Evolutionary conservation across 2,329 filamentous ascomycete species (phyloP), one percentile per base, ranked within the genome.

Genomic region (Fusarium sp.): DNA sequence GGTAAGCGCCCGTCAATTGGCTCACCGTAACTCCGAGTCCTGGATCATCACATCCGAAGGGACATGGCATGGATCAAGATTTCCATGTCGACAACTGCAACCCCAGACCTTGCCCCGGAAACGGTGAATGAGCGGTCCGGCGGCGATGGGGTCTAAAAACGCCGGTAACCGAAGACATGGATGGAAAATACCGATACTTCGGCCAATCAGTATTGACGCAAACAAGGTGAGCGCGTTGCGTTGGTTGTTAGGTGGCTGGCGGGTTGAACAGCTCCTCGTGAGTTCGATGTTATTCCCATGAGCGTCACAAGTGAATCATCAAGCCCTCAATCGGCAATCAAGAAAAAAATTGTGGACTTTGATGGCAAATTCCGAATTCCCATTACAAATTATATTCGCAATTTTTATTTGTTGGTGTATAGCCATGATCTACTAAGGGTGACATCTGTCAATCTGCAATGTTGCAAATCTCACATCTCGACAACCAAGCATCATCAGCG

Each of bases 311-410:
- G 8, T n/a, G 20, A 18, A 28, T 13, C 51, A 35, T 26, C 24
- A 22, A 47, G 22, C 3, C 11, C 18, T 24, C 18, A 26, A 2
- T 48, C 13, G 5, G 12, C 30, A 18, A 36, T 45, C 0, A 24
- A 24, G n/a, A n/a, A n/a, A n/a, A n/a, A n/a, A n/a, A n/a, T 0
- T 7, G 24, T 26, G 9, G 3, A 17, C 2, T 11, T 14, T 17
- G 18, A 41, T 22, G 38, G 30, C 1, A 26, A 17, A 32, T 20
- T 15, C 2, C 2, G 9, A 6, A 12, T 53, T 35, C 4, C 1
- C 6, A 35, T 53, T 24, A 15, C 6, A 35, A 35, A 35, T 20
- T 6, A 2, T 20, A 26, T 24, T 6, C 5, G 6, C 4, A 53
- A 2, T 22, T 38, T 12, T 4, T 5, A 39, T 39, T 9, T 26